Evolutionary conservation across 371 early-diverging fungal species (phyloP).

Genomic region (Mortierella polycephala): DNA sequence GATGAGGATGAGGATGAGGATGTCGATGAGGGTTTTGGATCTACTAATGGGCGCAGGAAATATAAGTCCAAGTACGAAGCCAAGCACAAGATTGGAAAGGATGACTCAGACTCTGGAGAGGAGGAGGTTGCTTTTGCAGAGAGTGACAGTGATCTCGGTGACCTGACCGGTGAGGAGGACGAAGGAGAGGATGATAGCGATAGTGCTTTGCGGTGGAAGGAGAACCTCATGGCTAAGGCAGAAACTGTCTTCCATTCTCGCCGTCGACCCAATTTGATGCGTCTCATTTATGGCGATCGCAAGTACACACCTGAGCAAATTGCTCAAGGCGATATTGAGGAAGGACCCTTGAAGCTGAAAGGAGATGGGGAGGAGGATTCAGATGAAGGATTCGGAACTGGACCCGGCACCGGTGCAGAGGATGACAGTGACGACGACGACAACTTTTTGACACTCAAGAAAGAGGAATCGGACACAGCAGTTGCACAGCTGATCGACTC

Average conservation of each 20-base stretch:
- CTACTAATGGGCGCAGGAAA: conserved; percentile 37
- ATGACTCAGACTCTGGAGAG: conserved; percentile 59
- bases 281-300: conserved; percentile 79
- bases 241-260: conserved; percentile 66
- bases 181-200: conserved; percentile 63
- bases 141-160: conserved; percentile 75
- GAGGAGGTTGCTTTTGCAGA: conserved; percentile 75
- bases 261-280: conserved; percentile 85
- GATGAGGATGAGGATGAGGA: conserved; percentile 59
- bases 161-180: conserved; percentile 55
- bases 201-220: conserved; percentile 80
- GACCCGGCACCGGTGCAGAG: conserved; percentile 52
- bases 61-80: conserved; percentile 58
- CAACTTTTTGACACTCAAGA: conserved; percentile 74
- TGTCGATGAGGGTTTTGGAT: conserved; percentile 55
- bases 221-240: conserved; percentile 76
- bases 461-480: conserved; percentile 45
- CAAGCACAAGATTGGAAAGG: conserved; percentile 44
- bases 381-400: conserved; percentile 53
- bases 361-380: conserved; percentile 42
- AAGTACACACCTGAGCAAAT: conserved; percentile 69
- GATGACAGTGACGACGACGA: conserved; percentile 68
- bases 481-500: conserved; percentile 71
- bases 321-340: conserved; percentile 58
- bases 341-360: conserved; percentile 32